Base-by-base conservation (phyloP, 2,329 filamentous ascomycete species). In the Aureobasidium pullulans region DNA sequence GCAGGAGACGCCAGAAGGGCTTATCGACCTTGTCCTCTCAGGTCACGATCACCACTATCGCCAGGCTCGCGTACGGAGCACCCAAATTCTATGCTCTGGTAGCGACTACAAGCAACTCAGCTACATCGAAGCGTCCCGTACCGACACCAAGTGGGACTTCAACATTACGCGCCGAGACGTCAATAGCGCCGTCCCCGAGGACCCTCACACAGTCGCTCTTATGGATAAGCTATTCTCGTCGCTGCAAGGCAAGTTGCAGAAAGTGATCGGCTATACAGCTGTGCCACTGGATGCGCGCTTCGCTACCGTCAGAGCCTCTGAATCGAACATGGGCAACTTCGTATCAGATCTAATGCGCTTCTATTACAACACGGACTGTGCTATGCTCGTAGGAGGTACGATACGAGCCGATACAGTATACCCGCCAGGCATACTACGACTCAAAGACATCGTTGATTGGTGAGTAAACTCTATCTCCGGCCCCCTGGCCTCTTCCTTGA, bases 21-120 rank as follows among this genome's bases (percentile, higher is more conserved):
- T 19, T 2, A 85, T 96, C 19, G 92, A 96, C 70, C 84, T 96
- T 37, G 88, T 96, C 46, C 80, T 96, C 0, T 90, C 91, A 50
- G 91, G 91, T 0, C 91, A 96, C 68, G 92, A 96, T 66, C 92
- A 96, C 70, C 94, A 87, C 73, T 96, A 96, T 70, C 81, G 81
- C 15, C 90, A 96, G 1, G 73, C 79, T 2, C 86, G 87, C 0
- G 71, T 84, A 15, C 75, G 79, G 13, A 75, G 91, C 19, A 86
- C 92, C n/a, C n/a, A n/a, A n/a, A n/a, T n/a, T n/a, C n/a, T n/a
- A n/a, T n/a, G n/a, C n/a, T n/a, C n/a, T n/a, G n/a, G n/a, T n/a
- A n/a, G n/a, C n/a, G n/a, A n/a, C n/a, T n/a, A n/a, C n/a, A n/a
- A n/a, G n/a, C n/a, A n/a, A n/a, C n/a, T n/a, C n/a, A n/a, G n/a